Evolutionary conservation across 495 filamentous ascomycete species (phyloP).

Genomic region (Penicillium bialowiezense): DNA sequence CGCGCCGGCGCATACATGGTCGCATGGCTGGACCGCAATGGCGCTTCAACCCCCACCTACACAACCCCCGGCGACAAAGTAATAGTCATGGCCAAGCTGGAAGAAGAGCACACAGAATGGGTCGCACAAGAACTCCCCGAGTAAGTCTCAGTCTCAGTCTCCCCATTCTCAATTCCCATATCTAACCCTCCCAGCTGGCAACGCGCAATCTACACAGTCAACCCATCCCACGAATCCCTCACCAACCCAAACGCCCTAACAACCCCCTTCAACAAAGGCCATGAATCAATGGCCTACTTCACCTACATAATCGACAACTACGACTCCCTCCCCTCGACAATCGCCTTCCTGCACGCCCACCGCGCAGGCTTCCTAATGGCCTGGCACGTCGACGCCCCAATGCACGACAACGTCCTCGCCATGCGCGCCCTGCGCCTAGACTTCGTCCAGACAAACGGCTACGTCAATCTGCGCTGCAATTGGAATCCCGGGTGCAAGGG

Average conservation of each 20-base stretch:
- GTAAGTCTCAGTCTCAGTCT: no score
- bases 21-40: constrained; percentile 29
- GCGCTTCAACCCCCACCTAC: constrained; percentile 4
- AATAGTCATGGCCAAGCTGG: constrained; percentile 59
- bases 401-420: constrained; percentile 51
- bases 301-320: constrained; percentile 73
- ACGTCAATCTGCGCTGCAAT: constrained; percentile 65
- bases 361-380: constrained; percentile 45
- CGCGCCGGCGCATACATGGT: constrained; percentile 42
- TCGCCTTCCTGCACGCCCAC: constrained; percentile 68
- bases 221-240: constrained; percentile 53
- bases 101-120: constrained; percentile 59
- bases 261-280: constrained; percentile 62
- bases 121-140: constrained; percentile 53
- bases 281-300: constrained; percentile 74
- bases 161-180: not conserved
- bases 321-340: constrained; percentile 61
- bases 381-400: constrained; percentile 62
- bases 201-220: constrained; percentile 62
- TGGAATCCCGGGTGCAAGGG: constrained; percentile 61
- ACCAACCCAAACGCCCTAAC: constrained; percentile 36
- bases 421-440: constrained; percentile 51
- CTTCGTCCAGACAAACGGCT: constrained; percentile 55
- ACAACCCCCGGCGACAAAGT: constrained; percentile 33
- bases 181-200: constrained; percentile 41